phyloP scores from a whole-genome alignment of 768 basidiomycete genomes.

The Termitomyces sp. region DNA sequence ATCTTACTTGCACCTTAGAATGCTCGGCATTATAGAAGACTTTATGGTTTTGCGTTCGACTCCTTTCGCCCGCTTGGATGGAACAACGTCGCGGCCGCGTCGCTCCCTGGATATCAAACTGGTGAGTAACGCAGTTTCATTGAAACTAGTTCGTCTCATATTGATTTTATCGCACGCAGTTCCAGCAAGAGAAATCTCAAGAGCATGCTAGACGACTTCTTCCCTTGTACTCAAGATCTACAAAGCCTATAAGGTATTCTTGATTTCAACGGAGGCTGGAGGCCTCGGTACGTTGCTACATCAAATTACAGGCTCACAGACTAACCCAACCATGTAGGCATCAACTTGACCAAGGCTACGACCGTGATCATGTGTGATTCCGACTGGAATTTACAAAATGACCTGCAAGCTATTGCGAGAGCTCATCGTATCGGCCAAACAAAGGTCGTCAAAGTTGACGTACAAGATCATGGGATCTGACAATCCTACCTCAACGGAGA shows the following conservation, averaged over 20 bases:
- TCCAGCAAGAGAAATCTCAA: conserved; percentile 51
- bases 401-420: conserved; percentile 80
- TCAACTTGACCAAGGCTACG: conserved; percentile 79
- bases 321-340: conserved; percentile 36
- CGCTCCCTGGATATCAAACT: conserved; percentile 53
- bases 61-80: conserved; percentile 58
- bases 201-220: conserved; percentile 10
- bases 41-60: conserved; percentile 55
- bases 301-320: conserved; percentile 14
- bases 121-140: conserved; percentile 23
- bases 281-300: conserved; percentile 44
- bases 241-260: conserved; percentile 58
- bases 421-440: conserved; percentile 81
- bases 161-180: conserved; percentile 24
- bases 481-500: conserved; percentile 14
- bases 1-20: conserved; percentile 28
- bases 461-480: conserved; percentile 53
- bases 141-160: background rate
- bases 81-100: conserved; percentile 44
- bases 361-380: conserved; percentile 78
- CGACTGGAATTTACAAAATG: conserved; percentile 70
- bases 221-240: background rate
- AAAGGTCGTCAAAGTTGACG: conserved; percentile 57
- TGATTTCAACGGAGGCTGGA: conserved; percentile 68
- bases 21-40: conserved; percentile 68